Base-by-base conservation (phyloP, 768 basidiomycete genomes). In the Lentinula edodes region DNA sequence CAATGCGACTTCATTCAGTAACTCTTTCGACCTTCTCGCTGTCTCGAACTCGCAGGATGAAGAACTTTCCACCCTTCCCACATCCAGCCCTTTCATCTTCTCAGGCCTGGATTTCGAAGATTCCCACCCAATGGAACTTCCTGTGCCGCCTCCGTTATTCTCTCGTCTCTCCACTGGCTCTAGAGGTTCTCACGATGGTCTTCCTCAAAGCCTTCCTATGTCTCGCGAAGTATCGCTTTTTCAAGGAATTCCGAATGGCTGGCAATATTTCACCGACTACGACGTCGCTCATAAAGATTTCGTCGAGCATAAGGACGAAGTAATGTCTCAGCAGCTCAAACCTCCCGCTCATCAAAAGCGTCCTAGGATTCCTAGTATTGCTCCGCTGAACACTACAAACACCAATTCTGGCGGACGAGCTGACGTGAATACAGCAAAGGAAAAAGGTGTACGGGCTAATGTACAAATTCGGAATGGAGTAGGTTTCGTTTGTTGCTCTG, bases 161-260 rank as follows among this genome's bases (percentile, higher is more conserved):
- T 59, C 58, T 10, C 58, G 58, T n/a, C 15, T 59, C 16, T 59
- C 58, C 35, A 50, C 45, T 20, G 18, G 39, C 8, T 54, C 53
- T 28, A 18, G 23, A 43, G 35, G 41, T 15, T 56, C 54, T 15
- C 54, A 23, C 34, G 41, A 43, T 9, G 28, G 43, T 18, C 53
- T 46, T 48, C 54, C 38, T 56, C 61, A 62, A 50, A 48, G 52
- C 16, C 61, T 39, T 39, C 52, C 52, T n/a, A 62, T 62, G 61
- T 62, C 61, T 48, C 61, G 61, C 53, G 61, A 62, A 45, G 61
- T 62, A 35, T 62, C 61, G n/a, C 52, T 62, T 16, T 56, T 62
- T 34, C 38, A 62, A 38, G 61, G 61, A n/a, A 28, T 62, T 45
- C 61, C 61, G 7, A 54, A 62, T 23, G 61, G 61, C 10, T 62